Evolutionary conservation across 139 green algal genomes (phyloP).

Genomic region (Chlamydomonas sp.): DNA sequence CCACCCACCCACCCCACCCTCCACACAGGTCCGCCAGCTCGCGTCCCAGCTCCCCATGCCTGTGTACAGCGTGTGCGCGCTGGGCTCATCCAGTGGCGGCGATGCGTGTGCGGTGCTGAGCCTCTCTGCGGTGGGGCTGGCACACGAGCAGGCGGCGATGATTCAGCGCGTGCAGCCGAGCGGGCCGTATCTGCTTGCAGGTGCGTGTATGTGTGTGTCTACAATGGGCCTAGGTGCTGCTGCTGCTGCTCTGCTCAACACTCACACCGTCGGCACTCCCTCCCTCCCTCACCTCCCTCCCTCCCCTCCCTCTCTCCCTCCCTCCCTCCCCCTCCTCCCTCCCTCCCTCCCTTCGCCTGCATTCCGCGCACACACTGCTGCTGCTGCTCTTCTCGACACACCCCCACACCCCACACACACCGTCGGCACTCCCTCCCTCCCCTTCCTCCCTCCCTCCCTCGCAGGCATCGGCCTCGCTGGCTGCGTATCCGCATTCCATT

Average conservation of each 20-base stretch:
- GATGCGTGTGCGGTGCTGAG: neutral
- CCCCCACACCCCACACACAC: neutral
- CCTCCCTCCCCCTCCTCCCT: neutral
- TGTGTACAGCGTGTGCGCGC: conserved; percentile 30
- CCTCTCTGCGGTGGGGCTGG: neutral
- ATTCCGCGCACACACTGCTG: too few relatives aligned
- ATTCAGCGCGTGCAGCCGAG: conserved; percentile 1
- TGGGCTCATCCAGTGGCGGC: conserved; percentile 3
- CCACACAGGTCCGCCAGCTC: neutral
- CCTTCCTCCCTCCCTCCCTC: conserved; percentile 1
- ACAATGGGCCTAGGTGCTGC: too few relatives aligned
- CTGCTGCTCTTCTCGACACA: too few relatives aligned
- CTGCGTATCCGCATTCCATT: conserved; percentile 40
- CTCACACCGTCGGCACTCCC: too few relatives aligned
- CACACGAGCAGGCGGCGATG: neutral
- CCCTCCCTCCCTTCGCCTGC: neutral
- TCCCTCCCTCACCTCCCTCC: neutral
- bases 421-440: neutral
- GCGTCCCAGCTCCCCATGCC: conserved; percentile 28
- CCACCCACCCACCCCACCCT: too few relatives aligned
- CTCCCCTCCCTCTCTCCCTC: neutral
- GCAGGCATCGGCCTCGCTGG: conserved; percentile 37
- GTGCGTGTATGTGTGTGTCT: too few relatives aligned
- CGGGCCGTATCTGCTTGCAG: neutral
- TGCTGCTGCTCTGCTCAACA: too few relatives aligned